phyloP scores from a whole-genome alignment of 495 filamentous ascomycete genomes.

The Podospora sp. region DNA sequence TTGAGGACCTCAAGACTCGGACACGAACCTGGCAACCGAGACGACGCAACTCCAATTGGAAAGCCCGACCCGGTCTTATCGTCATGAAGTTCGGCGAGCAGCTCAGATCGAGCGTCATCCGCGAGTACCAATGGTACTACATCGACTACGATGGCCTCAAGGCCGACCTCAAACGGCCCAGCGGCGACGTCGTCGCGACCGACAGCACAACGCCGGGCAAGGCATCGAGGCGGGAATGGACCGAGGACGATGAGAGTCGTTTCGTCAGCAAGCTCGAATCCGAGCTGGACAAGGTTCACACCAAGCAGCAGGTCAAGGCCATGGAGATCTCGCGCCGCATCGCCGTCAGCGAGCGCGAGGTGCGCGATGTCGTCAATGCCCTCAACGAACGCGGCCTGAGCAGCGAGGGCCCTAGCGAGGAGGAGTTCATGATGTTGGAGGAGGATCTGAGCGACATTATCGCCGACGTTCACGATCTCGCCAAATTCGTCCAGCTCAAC shows the following conservation, averaged over 20 bases:
- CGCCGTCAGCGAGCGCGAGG: conserved; percentile 80
- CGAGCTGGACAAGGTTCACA: conserved; percentile 95
- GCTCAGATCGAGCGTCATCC: conserved; percentile 87
- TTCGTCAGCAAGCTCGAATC: conserved; percentile 86
- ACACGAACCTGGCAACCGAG: conserved; percentile 36
- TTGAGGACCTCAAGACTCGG: conserved; percentile 51
- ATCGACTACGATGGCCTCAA: conserved; percentile 97
- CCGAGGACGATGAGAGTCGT: conserved; percentile 84
- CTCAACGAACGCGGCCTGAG: conserved; percentile 60
- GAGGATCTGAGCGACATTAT: conserved; percentile 97
- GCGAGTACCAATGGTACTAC: conserved; percentile 95
- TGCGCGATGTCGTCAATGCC: conserved; percentile 78
- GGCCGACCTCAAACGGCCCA: conserved; percentile 74
- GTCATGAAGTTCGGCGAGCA: conserved; percentile 91
- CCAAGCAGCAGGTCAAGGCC: conserved; percentile 93
- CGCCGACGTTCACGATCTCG: conserved; percentile 96
- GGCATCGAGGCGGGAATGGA: conserved; percentile 65
- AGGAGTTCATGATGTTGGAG: conserved; percentile 92
- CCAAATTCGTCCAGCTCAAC: conserved; percentile 97
- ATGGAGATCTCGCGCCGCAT: conserved; percentile 92
- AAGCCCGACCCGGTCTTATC: conserved; percentile 45
- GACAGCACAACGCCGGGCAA: conserved; percentile 27
- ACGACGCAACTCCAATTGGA: conserved; percentile 30
- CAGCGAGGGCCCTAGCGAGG: conserved; percentile 71
- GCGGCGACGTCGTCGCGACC: conserved; percentile 48